Evolutionary conservation across 805 yeast genomes (phyloP).

Genomic region (Lipomyces anomalus): DNA sequence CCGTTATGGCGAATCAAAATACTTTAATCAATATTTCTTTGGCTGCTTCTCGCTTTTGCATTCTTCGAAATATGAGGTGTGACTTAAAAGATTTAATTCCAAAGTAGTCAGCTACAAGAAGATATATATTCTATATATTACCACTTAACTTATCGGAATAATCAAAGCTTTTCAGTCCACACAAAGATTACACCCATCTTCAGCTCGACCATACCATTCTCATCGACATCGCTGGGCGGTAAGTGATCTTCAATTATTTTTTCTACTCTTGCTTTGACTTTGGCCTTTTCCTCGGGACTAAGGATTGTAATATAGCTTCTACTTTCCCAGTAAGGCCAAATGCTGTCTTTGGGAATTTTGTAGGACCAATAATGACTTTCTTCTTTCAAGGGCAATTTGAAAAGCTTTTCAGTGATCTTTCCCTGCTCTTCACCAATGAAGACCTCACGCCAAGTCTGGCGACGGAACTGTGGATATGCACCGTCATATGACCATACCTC

Average conservation of each 20-base stretch:
- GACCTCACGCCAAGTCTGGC: conserved; percentile 42
- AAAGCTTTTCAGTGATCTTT: conserved; percentile 28
- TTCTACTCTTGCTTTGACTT: conserved; percentile 34
- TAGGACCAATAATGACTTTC: conserved; percentile 32
- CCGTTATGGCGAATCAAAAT: too few species aligned
- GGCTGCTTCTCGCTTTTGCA: too few species aligned
- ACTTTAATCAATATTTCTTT: too few species aligned
- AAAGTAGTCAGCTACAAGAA: too few species aligned
- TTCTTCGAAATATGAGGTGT: too few species aligned
- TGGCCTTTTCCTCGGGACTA: conserved; percentile 35
- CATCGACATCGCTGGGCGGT: conserved; percentile 5
- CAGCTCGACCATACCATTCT: conserved; percentile 12
- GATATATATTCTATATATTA: too few species aligned
- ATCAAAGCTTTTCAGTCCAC: conserved; percentile 14
- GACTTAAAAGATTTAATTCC: too few species aligned
- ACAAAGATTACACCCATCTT: conserved; percentile 19
- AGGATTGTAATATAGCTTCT: conserved; percentile 50
- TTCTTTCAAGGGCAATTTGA: conserved; percentile 37
- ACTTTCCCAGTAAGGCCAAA: conserved; percentile 49
- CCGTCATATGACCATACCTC: conserved; percentile 37
- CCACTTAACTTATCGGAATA: too few species aligned
- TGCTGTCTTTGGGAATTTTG: conserved; percentile 33
- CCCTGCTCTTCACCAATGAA: too few species aligned
- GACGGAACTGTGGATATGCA: conserved; percentile 54
- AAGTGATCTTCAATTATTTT: conserved; percentile 26